Percentiles rank a stretch among this genome's conserved stretches.
phyloP scores from a whole-genome alignment of 768 basidiomycete species.

The Auricularia sp. region DNA sequence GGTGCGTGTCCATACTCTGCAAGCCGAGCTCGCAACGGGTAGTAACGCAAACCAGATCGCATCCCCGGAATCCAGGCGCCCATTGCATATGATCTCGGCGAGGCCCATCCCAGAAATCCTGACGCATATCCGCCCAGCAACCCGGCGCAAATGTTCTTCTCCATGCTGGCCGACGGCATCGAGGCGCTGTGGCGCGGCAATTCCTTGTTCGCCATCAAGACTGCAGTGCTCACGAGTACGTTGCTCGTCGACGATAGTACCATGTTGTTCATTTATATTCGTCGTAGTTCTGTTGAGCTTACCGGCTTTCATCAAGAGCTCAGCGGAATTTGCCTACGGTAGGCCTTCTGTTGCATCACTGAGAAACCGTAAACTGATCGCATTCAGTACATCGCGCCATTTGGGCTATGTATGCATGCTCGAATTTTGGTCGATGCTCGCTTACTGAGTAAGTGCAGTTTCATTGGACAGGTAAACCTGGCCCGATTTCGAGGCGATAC shows the following conservation, averaged over 20 bases:
- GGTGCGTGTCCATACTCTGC: constrained; percentile 16
- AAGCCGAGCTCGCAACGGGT: not conserved
- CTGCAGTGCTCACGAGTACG: constrained; percentile 51
- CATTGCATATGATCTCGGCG: constrained; percentile 40
- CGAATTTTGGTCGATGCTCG: not conserved
- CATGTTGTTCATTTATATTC: too few species aligned
- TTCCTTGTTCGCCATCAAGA: constrained; percentile 60
- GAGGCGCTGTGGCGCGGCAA: constrained; percentile 46
- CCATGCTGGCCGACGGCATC: constrained; percentile 31
- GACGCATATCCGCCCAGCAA: constrained; percentile 66
- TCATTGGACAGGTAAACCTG: constrained; percentile 68
- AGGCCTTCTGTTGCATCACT: too few species aligned
- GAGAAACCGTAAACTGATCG: too few species aligned
- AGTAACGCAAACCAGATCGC: constrained; percentile 25
- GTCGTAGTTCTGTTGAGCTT: too few species aligned
- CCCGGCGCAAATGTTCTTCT: constrained; percentile 41
- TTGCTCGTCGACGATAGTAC: not conserved
- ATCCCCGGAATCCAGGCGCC: constrained; percentile 47
- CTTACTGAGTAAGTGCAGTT: constrained; percentile 28
- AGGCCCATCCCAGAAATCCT: constrained; percentile 52
- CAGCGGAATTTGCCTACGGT: too few species aligned
- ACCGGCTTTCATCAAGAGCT: too few species aligned
- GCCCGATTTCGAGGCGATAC: constrained; percentile 71
- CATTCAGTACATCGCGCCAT: constrained; percentile 31
- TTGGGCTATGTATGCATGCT: constrained; percentile 53